A percentile compares a stretch with the other conserved stretches of the same genome.
Conservation (phyloP, 2,329 filamentous ascomycete genomes). For the Blastomyces silverae region DNA sequence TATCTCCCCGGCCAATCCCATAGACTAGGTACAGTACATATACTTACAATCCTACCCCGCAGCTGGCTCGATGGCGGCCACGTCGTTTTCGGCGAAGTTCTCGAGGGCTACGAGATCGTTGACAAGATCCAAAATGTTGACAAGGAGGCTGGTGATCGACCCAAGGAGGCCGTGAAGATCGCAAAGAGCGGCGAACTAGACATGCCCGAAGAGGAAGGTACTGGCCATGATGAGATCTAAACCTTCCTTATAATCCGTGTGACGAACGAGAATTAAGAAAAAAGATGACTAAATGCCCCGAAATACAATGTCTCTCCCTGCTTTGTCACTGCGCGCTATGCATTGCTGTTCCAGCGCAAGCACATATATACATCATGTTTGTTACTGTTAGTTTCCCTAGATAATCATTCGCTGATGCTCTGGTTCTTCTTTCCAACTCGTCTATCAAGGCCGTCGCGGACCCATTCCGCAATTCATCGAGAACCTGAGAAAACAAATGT, state of each 20-base stretch:
- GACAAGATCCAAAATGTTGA: constrained; percentile 58
- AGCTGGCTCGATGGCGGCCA: constrained; percentile 58
- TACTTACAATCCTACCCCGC: constrained; percentile 13
- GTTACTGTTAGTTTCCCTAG: constrained; percentile 14
- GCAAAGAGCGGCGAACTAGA: constrained; percentile 59
- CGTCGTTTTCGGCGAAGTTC: constrained; percentile 63
- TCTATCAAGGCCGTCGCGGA: constrained; percentile 9
- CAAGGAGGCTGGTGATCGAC: constrained; percentile 53
- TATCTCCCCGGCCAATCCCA: constrained; percentile 6
- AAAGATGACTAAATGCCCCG: constrained; percentile 9
- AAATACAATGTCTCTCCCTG: not conserved
- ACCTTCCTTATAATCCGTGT: constrained; percentile 22
- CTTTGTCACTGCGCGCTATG: not conserved
- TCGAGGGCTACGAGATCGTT: constrained; percentile 61
- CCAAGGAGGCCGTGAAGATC: constrained; percentile 54
- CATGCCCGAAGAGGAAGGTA: constrained; percentile 54
- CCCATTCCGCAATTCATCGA: constrained; percentile 7
- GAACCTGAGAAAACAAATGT: constrained; percentile 4
- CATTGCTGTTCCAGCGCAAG: not conserved
- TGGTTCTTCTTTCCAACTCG: constrained; percentile 2
- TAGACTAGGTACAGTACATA: not conserved
- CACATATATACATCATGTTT: constrained; percentile 22
- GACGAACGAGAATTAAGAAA: constrained; percentile 17
- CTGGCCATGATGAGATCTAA: constrained; percentile 56
- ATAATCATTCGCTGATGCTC: constrained; percentile 9